Evolutionary conservation across 164 flowering plant genomes (phyloP).

Genomic region (grape (Vitis vinifera)): DNA sequence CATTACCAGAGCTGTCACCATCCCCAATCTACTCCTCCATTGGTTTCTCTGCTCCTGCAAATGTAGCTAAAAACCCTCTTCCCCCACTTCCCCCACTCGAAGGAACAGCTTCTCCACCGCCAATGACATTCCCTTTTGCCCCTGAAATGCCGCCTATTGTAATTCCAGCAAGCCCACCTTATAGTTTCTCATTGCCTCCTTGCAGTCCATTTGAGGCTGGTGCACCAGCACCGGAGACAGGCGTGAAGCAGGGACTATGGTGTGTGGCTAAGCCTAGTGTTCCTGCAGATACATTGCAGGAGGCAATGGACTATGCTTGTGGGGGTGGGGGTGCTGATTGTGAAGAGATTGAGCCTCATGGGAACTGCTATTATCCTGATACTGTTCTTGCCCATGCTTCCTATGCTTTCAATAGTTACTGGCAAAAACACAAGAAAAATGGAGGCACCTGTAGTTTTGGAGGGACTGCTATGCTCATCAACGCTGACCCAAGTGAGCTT

Average conservation of each 20-base stretch:
- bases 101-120: conserved; percentile 18
- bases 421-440: conserved; percentile 75
- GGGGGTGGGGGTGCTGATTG: conserved; percentile 90
- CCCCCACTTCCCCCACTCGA: conserved; percentile 36
- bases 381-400: conserved; percentile 82
- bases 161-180: conserved; percentile 38
- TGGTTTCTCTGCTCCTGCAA: conserved; percentile 47
- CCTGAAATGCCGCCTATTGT: conserved; percentile 9
- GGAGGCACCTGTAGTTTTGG: conserved; percentile 92
- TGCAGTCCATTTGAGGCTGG: conserved; percentile 32
- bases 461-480: conserved; percentile 88
- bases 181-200: conserved; percentile 41
- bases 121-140: conserved; percentile 2
- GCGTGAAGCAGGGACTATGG: conserved; percentile 49
- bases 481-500: conserved; percentile 78
- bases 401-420: conserved; percentile 91
- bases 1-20: conserved; percentile 44
- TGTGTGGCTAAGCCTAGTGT: conserved; percentile 95
- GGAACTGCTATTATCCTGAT: conserved; percentile 73
- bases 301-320: conserved; percentile 88
- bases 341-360: conserved; percentile 60
- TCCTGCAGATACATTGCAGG: conserved; percentile 69
- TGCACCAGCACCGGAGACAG: conserved; percentile 31
- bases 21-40: conserved; percentile 42
- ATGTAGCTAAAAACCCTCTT: conserved; percentile 36